These are phyloP conservation scores for Aspergillus heteromorphus DNA, from an alignment of 495 filamentous ascomycete genomes.

Conservation along the genomic window DNA sequence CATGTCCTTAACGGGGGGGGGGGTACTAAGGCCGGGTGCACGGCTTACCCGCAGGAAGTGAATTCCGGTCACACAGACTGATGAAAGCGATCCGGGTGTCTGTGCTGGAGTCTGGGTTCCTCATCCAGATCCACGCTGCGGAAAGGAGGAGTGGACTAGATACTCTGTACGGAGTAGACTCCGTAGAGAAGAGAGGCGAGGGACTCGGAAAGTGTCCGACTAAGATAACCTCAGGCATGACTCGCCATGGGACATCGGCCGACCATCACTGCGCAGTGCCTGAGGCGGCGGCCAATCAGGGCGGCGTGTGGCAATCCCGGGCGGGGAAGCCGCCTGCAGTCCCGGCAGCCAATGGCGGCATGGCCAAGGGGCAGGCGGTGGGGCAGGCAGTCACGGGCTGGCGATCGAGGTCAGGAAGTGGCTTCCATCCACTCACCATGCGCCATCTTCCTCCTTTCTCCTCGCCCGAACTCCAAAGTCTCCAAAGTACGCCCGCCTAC, in stretches of 20 bases:
- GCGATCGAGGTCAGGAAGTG: neutral
- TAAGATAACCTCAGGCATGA: too few relatives aligned
- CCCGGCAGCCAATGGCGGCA: slow-evolving; percentile 1
- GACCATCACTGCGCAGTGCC: too few relatives aligned
- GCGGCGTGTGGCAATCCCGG: neutral
- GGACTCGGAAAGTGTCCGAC: too few relatives aligned
- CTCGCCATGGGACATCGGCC: too few relatives aligned
- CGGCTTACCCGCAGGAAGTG: neutral
- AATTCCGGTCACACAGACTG: neutral
- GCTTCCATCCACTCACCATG: neutral
- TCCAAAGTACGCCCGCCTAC: too few relatives aligned
- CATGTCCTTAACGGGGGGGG: neutral
- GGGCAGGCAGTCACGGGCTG: neutral
- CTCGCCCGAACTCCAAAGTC: neutral
- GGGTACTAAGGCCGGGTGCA: neutral
- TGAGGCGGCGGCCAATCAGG: neutral
- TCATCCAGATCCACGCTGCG: neutral
- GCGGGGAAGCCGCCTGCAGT: slow-evolving; percentile 5
- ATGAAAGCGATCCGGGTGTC: neutral
- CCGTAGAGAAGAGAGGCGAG: too few relatives aligned
- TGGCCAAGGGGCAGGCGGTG: neutral
- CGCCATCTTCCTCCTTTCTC: neutral
- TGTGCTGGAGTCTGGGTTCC: neutral
- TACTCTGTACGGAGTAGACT: too few relatives aligned
- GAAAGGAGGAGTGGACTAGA: neutral